phyloP scores from a whole-genome alignment of 148 eudicot species.

The Arbutus unedo region DNA sequence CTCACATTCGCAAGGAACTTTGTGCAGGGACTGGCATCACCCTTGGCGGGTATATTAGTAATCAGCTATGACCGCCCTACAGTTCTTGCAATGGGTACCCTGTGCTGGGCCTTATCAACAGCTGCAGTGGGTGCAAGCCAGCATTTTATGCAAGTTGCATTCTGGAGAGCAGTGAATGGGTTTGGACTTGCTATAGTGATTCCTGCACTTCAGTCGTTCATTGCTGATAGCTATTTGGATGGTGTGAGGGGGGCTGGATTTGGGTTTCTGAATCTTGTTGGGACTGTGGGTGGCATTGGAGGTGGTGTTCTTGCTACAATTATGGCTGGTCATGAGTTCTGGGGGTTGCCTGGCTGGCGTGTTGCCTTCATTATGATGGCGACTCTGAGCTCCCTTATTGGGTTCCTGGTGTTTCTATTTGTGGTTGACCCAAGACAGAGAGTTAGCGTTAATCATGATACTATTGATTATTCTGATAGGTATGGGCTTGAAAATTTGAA shows the following conservation, averaged over 20 bases:
- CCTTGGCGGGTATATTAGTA: slow-evolving; percentile 84
- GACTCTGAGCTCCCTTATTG: slow-evolving; percentile 56
- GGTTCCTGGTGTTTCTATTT: slow-evolving; percentile 62
- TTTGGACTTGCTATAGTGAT: slow-evolving; percentile 95
- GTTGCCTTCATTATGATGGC: slow-evolving; percentile 78
- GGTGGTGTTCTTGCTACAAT: slow-evolving; percentile 86
- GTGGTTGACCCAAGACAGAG: slow-evolving; percentile 71
- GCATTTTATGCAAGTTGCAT: slow-evolving; percentile 63
- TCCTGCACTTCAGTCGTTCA: slow-evolving; percentile 90
- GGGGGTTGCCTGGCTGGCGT: slow-evolving; percentile 90
- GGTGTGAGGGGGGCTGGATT: slow-evolving; percentile 80
- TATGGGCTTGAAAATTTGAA: slow-evolving; percentile 12
- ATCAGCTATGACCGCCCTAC: slow-evolving; percentile 81
- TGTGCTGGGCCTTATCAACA: slow-evolving; percentile 93
- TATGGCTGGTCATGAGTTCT: slow-evolving; percentile 76
- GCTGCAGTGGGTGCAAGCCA: slow-evolving; percentile 86
- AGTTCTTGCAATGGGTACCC: slow-evolving; percentile 83
- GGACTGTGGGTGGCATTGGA: slow-evolving; percentile 82
- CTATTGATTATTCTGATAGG: slow-evolving; percentile 43
- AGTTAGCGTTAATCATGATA: slow-evolving; percentile 7
- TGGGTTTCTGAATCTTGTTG: slow-evolving; percentile 75
- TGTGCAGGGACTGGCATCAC: slow-evolving; percentile 77
- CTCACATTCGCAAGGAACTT: slow-evolving; percentile 78
- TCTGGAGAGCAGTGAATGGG: slow-evolving; percentile 93
- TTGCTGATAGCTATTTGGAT: slow-evolving; percentile 85